These are phyloP conservation scores for Phaffia tasmanica DNA, from an alignment of 768 basidiomycete genomes.

Conservation along the genomic window DNA sequence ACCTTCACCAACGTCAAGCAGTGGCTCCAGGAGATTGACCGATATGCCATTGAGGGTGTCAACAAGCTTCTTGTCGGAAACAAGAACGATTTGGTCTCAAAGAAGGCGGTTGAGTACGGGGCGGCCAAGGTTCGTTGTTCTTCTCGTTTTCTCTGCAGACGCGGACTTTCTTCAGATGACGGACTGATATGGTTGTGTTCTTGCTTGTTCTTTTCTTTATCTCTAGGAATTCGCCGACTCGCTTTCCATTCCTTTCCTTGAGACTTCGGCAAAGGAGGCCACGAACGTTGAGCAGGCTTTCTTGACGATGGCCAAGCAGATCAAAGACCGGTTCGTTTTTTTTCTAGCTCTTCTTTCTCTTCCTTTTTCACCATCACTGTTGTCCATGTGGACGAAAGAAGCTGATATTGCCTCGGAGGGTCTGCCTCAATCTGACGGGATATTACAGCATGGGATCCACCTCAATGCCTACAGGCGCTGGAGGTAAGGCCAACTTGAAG, in stretches of 20 bases:
- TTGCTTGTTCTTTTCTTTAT: not conserved
- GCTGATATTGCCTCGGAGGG: not conserved
- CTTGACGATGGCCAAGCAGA: slow-evolving; percentile 44
- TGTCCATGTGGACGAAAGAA: not conserved
- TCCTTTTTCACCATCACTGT: not conserved
- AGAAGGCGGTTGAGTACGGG: slow-evolving; percentile 65
- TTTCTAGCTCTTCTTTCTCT: not conserved
- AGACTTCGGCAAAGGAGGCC: slow-evolving; percentile 27
- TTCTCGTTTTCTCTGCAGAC: not conserved
- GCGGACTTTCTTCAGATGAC: not conserved
- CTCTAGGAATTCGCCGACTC: slow-evolving; percentile 25
- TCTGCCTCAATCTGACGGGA: not conserved
- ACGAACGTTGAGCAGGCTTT: slow-evolving; percentile 28
- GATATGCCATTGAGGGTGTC: slow-evolving; percentile 35
- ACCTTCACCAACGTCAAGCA: slow-evolving; percentile 28
- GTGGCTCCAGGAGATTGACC: slow-evolving; percentile 88
- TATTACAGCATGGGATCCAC: slow-evolving; percentile 69
- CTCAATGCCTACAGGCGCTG: slow-evolving; percentile 55
- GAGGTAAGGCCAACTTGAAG: slow-evolving; percentile 63
- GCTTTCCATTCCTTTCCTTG: slow-evolving; percentile 27
- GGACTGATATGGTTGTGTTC: not conserved
- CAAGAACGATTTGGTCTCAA: slow-evolving; percentile 27
- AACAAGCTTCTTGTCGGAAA: slow-evolving; percentile 28
- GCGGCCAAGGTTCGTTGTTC: slow-evolving; percentile 57
- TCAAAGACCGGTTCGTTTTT: slow-evolving; percentile 65